Evolutionary conservation across 2,329 filamentous ascomycete genomes (phyloP).

Genomic region (Didymellaceae sp.): DNA sequence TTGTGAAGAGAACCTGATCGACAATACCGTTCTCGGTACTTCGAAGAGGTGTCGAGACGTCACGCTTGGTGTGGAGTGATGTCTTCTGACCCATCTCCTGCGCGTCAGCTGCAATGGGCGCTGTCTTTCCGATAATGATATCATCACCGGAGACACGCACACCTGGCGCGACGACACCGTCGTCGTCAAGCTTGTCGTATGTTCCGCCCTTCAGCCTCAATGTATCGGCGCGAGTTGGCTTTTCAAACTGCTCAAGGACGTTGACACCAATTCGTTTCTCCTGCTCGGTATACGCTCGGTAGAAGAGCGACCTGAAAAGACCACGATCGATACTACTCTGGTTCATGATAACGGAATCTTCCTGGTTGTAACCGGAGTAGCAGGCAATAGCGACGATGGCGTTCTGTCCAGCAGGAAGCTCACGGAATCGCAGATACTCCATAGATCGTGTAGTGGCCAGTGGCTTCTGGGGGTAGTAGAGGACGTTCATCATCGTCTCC

Average conservation of each 20-base stretch:
- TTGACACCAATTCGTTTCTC: slow-evolving; percentile 96
- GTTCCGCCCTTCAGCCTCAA: slow-evolving; percentile 92
- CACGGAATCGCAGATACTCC: slow-evolving; percentile 98
- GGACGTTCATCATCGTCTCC: slow-evolving; percentile 99
- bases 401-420: slow-evolving; percentile 95
- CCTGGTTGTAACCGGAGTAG: slow-evolving; percentile 99
- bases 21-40: slow-evolving; percentile 98
- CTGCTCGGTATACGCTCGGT: slow-evolving; percentile 94
- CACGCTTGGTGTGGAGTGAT: slow-evolving; percentile 87
- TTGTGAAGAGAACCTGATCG: slow-evolving; percentile 90
- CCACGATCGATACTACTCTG: slow-evolving; percentile 98
- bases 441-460: slow-evolving; percentile 95
- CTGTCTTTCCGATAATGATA: slow-evolving; percentile 98
- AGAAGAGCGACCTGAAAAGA: slow-evolving; percentile 96
- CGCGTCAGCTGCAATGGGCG: slow-evolving; percentile 88
- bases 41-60: slow-evolving; percentile 91
- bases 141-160: slow-evolving; percentile 96
- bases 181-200: slow-evolving; percentile 96
- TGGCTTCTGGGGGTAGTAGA: slow-evolving; percentile 98
- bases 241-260: slow-evolving; percentile 93
- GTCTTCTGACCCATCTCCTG: slow-evolving; percentile 94
- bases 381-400: slow-evolving; percentile 97
- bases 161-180: slow-evolving; percentile 92
- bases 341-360: slow-evolving; percentile 99
- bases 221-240: slow-evolving; percentile 86